A percentile compares a stretch with the other conserved stretches of the same genome.
phyloP scores from a whole-genome alignment of 1,284 basidiomycete species.

The Ceratobasidium sp. region DNA sequence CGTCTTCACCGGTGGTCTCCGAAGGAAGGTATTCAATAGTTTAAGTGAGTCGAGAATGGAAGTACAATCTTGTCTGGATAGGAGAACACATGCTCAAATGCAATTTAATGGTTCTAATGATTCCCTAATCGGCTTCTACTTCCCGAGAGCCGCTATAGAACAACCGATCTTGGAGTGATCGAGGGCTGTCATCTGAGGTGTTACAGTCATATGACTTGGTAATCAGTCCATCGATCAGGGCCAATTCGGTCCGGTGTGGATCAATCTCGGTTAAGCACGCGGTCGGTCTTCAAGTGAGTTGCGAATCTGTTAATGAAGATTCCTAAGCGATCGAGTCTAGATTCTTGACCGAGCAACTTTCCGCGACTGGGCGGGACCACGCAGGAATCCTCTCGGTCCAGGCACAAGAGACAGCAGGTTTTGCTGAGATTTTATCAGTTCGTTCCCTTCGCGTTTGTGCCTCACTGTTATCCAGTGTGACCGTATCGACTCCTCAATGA shows the following conservation, averaged over 20 bases:
- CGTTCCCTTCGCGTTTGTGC: not conserved
- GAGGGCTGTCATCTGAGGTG: slow-evolving; percentile 2
- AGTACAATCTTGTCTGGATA: not conserved
- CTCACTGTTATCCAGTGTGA: not conserved
- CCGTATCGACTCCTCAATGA: too few species aligned
- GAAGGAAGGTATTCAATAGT: not conserved
- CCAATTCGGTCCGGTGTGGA: not conserved
- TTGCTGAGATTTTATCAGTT: not conserved
- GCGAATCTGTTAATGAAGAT: not conserved
- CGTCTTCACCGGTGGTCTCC: not conserved
- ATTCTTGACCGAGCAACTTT: not conserved
- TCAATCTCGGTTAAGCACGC: not conserved
- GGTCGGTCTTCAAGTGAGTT: not conserved
- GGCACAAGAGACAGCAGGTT: not conserved
- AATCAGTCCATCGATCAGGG: slow-evolving; percentile 9
- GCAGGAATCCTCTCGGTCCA: not conserved
- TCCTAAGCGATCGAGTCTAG: not conserved
- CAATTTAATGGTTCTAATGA: not conserved
- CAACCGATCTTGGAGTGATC: not conserved
- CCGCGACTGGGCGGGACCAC: not conserved
- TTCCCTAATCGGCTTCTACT: not conserved
- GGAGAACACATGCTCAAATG: not conserved
- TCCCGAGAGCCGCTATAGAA: not conserved
- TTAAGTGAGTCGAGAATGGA: slow-evolving; percentile 2
- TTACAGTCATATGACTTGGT: not conserved